phyloP scores from a whole-genome alignment of 1,284 basidiomycete species.

The Tylopilus sp. region DNA sequence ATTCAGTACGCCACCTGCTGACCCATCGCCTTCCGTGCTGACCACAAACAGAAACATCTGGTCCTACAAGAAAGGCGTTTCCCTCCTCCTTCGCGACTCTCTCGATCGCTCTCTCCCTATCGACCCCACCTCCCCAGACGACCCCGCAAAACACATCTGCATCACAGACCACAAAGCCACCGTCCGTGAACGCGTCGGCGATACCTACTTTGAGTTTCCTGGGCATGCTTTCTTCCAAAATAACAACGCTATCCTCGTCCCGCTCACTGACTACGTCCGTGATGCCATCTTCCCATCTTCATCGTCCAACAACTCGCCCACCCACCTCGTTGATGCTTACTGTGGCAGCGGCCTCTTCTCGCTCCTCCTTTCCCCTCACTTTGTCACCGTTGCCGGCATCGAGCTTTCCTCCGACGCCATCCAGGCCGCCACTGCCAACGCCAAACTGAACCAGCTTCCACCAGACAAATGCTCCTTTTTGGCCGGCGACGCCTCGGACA shows the following conservation, averaged over 20 bases:
- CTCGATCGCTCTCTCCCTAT: conserved; percentile 51
- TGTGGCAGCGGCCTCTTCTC: conserved; percentile 95
- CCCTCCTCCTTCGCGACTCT: conserved; percentile 92
- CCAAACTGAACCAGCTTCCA: conserved; percentile 76
- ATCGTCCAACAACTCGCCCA: conserved; percentile 47
- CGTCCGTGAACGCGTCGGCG: conserved; percentile 89
- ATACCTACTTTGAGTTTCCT: conserved; percentile 87
- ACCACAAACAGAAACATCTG: conserved; percentile 72
- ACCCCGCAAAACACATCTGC: conserved; percentile 74
- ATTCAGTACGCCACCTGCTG: conserved; percentile 63
- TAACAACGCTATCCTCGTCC: conserved; percentile 93
- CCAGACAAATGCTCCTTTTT: conserved; percentile 58
- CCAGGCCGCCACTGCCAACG: conserved; percentile 84
- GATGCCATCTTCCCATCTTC: conserved; percentile 70
- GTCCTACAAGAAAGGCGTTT: conserved; percentile 91
- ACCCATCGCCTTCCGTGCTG: conserved; percentile 10
- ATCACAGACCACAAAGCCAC: conserved; percentile 86
- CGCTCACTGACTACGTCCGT: conserved; percentile 86
- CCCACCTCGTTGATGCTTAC: conserved; percentile 93
- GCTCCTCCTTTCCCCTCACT: conserved; percentile 86
- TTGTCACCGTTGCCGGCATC: conserved; percentile 88
- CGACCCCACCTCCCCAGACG: conserved; percentile 28
- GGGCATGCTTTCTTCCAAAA: conserved; percentile 98
- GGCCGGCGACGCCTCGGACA: conserved; percentile 76
- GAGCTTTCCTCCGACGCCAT: conserved; percentile 88